Conservation (phyloP, 1,284 basidiomycete genomes). For the Ceratobasidium sp. region DNA sequence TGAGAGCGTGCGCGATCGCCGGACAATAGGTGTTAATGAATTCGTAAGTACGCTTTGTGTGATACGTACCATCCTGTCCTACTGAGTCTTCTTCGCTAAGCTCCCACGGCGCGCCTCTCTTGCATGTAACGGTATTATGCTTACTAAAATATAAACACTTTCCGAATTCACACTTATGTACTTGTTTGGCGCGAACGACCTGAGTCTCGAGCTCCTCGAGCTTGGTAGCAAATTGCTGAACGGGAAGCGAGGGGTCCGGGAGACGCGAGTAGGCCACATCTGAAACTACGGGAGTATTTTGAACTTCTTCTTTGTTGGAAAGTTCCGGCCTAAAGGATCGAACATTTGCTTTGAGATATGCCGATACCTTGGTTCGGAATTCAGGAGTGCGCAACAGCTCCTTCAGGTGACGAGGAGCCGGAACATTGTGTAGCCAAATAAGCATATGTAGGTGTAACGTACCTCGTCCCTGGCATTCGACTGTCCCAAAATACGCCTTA, state of each 20-base stretch:
- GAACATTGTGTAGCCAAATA: conserved; percentile 51
- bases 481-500: conserved; percentile 54
- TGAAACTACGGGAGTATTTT: conserved; percentile 47
- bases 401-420: conserved; percentile 19
- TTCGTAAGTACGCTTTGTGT: conserved; percentile 46
- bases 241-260: conserved; percentile 9
- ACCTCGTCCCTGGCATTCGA: conserved; percentile 55
- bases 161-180: conserved; percentile 51
- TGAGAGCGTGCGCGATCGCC: conserved; percentile 50
- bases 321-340: conserved; percentile 53
- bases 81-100: conserved; percentile 52
- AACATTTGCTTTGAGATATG: conserved; percentile 51
- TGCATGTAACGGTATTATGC: conserved; percentile 54
- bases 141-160: conserved; percentile 52
- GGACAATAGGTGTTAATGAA: conserved; percentile 57
- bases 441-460: conserved; percentile 55
- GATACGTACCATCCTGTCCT: background rate
- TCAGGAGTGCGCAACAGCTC: conserved; percentile 3
- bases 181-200: conserved; percentile 15
- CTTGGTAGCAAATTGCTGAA: background rate
- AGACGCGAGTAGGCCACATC: conserved; percentile 44
- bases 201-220: background rate
- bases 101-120: conserved; percentile 58
- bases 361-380: conserved; percentile 15
- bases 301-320: conserved; percentile 44